Base-by-base conservation (phyloP, 345 rosid species). In the Trapa incisa region DNA sequence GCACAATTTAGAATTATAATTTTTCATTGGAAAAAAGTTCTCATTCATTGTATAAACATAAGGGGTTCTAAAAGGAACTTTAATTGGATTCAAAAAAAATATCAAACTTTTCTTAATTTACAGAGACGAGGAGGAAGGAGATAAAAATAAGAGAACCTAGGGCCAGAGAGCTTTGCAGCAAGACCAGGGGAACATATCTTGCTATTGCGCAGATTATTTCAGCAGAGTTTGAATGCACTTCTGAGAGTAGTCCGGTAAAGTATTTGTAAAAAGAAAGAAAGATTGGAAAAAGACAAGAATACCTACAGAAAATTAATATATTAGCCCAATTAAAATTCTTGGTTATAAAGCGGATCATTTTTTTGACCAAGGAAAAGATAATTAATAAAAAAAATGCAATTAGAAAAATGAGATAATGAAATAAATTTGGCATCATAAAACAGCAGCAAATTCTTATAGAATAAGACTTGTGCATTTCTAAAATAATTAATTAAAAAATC, bases 221-320 rank as follows among this genome's bases (percentile, higher is more conserved):
- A 72, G 98, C 98, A 47, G 93, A 83, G 77, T 92, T 92, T 68
- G 93, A 86, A 84, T 92, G 98, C 72, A 89, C 98, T 81, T 92
- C 93, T 32, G n/a, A n/a, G 98, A 91, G 61, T 74, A 86, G 71
- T 88, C 91, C 98, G 89, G 84, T 17, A 71, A 65, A 65, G 68
- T 67, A 48, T 58, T 61, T 11, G 50, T 37, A 65, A 56, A 66
- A 45, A 60, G 65, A 33, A 45, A 29, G 17, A 61, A 5, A 73
- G 15, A 65, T 10, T 0, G 7, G 7, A 41, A 41, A 41, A 35
- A n/a, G 48, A 8, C 10, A 4, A 47, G 61, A 37, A 16, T 48
- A 33, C 68, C 43, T 15, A n/a, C 15, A 33, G 41, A 52, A 64
- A 50, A 41, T 33, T 58, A 15, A 58, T 58, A 2, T 3, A 58